Conservation (phyloP, 1,284 basidiomycete genomes). For the Trametes pubescens region DNA sequence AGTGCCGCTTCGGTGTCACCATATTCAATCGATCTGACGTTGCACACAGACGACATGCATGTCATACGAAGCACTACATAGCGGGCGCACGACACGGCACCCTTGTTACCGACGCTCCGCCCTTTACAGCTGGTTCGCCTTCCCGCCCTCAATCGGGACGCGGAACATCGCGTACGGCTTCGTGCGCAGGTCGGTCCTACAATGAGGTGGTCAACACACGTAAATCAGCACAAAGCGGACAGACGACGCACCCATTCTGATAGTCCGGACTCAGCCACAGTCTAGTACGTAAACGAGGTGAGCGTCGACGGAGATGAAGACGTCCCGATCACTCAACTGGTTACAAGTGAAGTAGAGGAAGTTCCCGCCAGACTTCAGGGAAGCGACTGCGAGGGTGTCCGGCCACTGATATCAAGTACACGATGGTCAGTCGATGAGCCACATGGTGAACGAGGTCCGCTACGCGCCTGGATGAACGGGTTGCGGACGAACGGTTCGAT, state of each 20-base stretch:
- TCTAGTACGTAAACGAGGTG: conserved; percentile 18
- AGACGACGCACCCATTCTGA: conserved; percentile 33
- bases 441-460: background rate
- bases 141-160: conserved; percentile 24
- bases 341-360: conserved; percentile 36
- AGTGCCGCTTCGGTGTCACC: too few species aligned
- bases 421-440: background rate
- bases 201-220: background rate
- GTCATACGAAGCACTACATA: background rate
- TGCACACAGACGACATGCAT: background rate
- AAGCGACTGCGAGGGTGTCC: conserved; percentile 32
- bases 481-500: conserved; percentile 42
- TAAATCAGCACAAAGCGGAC: background rate
- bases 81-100: background rate
- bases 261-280: conserved; percentile 37
- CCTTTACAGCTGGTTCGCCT: conserved; percentile 19
- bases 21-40: too few species aligned
- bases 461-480: conserved; percentile 38
- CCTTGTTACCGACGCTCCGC: background rate
- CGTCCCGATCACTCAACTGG: conserved; percentile 23
- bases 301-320: background rate
- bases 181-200: conserved; percentile 28
- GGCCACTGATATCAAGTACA: conserved; percentile 27
- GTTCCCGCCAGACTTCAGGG: conserved; percentile 28
- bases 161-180: conserved; percentile 29